Percentiles rank a stretch among this genome's conserved stretches.
Evolutionary conservation across 257 asterid species (phyloP).

Genomic region (Salvia rosmarinus): DNA sequence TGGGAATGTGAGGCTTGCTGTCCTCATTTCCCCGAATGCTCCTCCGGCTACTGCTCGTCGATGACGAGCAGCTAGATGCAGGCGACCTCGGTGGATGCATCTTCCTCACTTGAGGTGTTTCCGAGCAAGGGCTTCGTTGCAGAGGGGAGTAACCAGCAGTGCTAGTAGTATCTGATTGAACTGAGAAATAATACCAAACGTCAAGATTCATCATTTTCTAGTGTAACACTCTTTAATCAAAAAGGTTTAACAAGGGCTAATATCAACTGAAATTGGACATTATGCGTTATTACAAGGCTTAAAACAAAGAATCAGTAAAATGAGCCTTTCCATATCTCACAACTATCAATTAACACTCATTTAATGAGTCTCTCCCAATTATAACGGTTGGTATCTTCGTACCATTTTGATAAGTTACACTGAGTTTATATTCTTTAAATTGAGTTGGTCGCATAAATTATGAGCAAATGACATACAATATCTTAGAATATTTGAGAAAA

Average conservation of each 20-base stretch:
- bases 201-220: constrained; percentile 2
- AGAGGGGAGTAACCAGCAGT: constrained; percentile 44
- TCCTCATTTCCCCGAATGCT: constrained; percentile 40
- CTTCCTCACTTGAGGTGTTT: constrained; percentile 51
- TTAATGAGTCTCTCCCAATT: not conserved
- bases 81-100: constrained; percentile 37
- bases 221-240: not conserved
- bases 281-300: not conserved
- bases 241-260: not conserved
- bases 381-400: not conserved
- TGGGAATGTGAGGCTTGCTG: constrained; percentile 42
- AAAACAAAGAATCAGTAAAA: not conserved
- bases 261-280: not conserved
- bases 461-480: not conserved
- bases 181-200: not conserved
- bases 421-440: not conserved
- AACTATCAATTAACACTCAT: not conserved
- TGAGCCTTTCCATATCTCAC: not conserved
- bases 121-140: constrained; percentile 31
- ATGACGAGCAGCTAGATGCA: constrained; percentile 48
- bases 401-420: not conserved
- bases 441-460: not conserved
- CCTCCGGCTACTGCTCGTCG: constrained; percentile 41
- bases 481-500: not conserved
- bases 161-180: constrained; percentile 51